phyloP scores from a whole-genome alignment of 371 early-diverging fungal species.

The Rhizopus microsporus region DNA sequence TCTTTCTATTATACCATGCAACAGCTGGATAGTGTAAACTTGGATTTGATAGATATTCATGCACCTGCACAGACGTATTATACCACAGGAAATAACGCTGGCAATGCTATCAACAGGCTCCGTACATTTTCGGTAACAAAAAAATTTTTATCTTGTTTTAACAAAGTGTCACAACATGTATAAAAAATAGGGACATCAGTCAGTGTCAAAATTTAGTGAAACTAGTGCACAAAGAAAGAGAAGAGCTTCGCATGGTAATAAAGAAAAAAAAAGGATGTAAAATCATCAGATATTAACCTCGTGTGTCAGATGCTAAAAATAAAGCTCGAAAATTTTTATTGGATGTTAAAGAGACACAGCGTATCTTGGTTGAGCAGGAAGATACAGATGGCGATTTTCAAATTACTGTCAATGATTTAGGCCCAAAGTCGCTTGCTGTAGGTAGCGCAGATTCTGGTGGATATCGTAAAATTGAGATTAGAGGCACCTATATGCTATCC shows the following conservation, averaged over 20 bases:
- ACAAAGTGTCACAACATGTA: neutral
- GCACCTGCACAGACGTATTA: conserved; percentile 35
- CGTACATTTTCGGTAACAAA: conserved; percentile 18
- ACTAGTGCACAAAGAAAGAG: conserved; percentile 9
- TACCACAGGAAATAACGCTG: conserved; percentile 29
- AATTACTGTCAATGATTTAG: conserved; percentile 87
- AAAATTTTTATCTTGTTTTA: neutral
- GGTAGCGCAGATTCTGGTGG: conserved; percentile 84
- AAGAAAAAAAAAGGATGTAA: neutral
- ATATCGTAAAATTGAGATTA: conserved; percentile 77
- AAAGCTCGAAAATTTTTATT: conserved; percentile 73
- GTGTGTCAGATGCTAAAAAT: conserved; percentile 59
- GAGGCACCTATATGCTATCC: conserved; percentile 90
- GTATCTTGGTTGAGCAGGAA: conserved; percentile 82
- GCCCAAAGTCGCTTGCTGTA: conserved; percentile 83
- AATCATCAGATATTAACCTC: neutral
- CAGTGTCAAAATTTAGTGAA: neutral
- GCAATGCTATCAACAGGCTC: conserved; percentile 13
- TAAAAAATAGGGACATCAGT: conserved; percentile 13
- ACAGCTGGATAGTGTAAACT: neutral
- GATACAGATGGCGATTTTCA: conserved; percentile 92
- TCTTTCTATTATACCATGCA: neutral
- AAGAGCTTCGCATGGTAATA: conserved; percentile 29
- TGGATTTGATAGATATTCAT: conserved; percentile 20
- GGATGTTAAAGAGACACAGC: conserved; percentile 78